Conservation (phyloP, 169 alveolate genomes). For the Eimeria praecox region DNA sequence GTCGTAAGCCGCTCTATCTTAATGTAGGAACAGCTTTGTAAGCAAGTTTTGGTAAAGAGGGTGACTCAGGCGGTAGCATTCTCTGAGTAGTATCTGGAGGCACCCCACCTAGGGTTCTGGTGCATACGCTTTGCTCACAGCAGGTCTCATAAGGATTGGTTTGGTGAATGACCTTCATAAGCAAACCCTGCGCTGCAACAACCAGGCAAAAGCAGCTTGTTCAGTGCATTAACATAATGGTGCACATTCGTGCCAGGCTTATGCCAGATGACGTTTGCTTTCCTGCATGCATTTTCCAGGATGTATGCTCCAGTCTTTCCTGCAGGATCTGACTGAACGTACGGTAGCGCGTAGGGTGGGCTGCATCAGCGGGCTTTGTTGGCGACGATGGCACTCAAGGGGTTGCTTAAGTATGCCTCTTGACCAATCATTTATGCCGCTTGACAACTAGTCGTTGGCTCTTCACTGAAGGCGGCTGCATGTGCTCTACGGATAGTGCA, state of each 20-base stretch:
- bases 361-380: background rate
- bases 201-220: background rate
- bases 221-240: background rate
- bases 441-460: background rate
- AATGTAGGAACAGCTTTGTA: background rate
- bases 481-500: background rate
- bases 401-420: background rate
- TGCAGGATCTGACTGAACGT: background rate
- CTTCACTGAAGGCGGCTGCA: background rate
- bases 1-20: background rate
- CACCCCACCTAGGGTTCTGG: background rate
- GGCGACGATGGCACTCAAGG: no score
- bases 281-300: background rate
- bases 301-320: background rate
- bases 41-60: background rate
- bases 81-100: background rate
- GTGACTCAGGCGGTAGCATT: background rate
- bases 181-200: background rate
- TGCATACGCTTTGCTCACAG: background rate
- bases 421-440: background rate
- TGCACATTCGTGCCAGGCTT: background rate
- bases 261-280: background rate
- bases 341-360: background rate
- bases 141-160: background rate
- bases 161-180: background rate